Evolutionary conservation across 108 stramenopile species (phyloP), one percentile per base, ranked within the genome.

Genomic region (Fragilaria crotonensis): DNA sequence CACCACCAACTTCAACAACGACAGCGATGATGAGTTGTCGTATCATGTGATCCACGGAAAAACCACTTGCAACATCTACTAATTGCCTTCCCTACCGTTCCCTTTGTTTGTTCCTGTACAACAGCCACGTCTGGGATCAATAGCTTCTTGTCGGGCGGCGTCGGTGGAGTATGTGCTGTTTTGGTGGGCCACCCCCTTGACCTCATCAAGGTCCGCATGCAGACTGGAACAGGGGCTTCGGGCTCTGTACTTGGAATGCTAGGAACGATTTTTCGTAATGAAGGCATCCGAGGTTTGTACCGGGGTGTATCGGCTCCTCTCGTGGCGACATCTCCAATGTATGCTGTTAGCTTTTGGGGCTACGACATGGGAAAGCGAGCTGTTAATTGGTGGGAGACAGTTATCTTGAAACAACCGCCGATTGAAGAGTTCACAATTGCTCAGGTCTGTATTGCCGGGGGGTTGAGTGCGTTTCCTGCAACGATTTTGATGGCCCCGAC

Each of bases 281-380:
- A 85, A 22, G 89, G 89, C 25, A 50, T 81, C 21, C 65, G 71
- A 0, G 94, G 94, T 0, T 57, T 93, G 44, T 95, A 87, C 55
- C 75, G 88, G 5, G 94, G 94, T 29, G 80, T 95, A 25, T 75
- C 81, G 0, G 87, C 90, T 2, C 94, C 94, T 0, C 57, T 95
- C 25, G 57, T 76, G 7, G 89, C 87, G 21, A 72, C 88, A 5
- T 62, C 84, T 22, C 90, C 94, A 3, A 82, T 89, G 5, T 93
- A 83, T 57, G 94, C 94, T 20, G 49, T 88, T 19, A 71, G 65
- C 27, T 95, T 95, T 64, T 95, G 93, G 93, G 93, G 89, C 0
- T 95, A 86, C 50, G 93, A 92, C 48, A 45, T 90, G 21, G 93
- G 93, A 14, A 72, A 83, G 48, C 69, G 73, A 0, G 5, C 72